Conservation (phyloP, 495 filamentous ascomycete genomes). For the Aspergillus avenaceus region DNA sequence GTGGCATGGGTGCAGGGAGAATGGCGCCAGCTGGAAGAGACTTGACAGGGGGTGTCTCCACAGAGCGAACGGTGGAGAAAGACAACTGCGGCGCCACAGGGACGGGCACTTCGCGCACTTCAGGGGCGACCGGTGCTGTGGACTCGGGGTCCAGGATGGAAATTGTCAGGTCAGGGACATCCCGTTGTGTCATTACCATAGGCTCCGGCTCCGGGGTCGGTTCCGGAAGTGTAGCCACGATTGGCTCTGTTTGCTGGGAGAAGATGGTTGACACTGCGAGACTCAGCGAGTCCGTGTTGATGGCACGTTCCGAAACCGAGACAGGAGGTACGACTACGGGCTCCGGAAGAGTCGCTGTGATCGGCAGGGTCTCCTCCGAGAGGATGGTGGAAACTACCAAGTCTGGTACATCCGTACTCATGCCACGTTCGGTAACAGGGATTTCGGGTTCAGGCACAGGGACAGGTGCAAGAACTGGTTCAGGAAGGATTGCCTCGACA, state of each 20-base stretch:
- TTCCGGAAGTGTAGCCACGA: constrained; percentile 14
- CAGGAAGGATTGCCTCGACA: constrained; percentile 19
- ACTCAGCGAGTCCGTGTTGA: constrained; percentile 10
- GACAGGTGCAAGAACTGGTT: not conserved
- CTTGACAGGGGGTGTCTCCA: constrained; percentile 36
- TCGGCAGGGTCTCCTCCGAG: constrained; percentile 20
- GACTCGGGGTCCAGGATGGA: constrained; percentile 30
- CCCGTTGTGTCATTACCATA: constrained; percentile 15
- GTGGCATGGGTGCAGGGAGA: constrained; percentile 18
- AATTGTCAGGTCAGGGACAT: constrained; percentile 24
- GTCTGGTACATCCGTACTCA: not conserved
- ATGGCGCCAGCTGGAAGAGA: constrained; percentile 2
- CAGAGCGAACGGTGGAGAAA: constrained; percentile 35
- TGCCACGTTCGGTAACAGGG: not conserved
- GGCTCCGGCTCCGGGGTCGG: not conserved
- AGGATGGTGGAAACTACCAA: constrained; percentile 5
- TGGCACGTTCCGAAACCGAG: constrained; percentile 12
- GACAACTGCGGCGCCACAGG: constrained; percentile 18
- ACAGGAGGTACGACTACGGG: constrained; percentile 23
- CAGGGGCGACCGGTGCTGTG: constrained; percentile 34
- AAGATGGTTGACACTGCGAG: constrained; percentile 43
- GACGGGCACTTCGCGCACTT: constrained; percentile 10
- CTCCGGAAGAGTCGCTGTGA: constrained; percentile 17
- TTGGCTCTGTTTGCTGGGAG: constrained; percentile 41
- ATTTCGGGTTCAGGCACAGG: not conserved